Percentiles rank a stretch among this genome's conserved stretches.
phyloP scores from a whole-genome alignment of 1,284 basidiomycete species.

The Ceratobasidium sp. region DNA sequence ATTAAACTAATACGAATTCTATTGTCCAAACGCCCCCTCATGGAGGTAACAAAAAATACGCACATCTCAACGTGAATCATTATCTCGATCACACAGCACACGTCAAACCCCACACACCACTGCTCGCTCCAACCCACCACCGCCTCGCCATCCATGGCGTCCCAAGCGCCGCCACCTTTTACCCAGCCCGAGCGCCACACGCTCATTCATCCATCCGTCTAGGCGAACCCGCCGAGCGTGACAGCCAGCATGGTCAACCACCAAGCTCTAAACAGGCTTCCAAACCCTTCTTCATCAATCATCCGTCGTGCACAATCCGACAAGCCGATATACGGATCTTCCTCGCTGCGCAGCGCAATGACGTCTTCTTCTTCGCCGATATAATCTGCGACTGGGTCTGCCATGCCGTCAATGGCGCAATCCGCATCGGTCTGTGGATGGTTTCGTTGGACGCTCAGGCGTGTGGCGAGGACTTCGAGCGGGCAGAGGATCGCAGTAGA shows the following conservation, averaged over 20 bases:
- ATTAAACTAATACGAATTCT: neutral
- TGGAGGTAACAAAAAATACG: neutral
- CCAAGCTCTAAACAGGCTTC: conserved; percentile 83
- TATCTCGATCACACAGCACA: no score
- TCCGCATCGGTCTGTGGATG: conserved; percentile 65
- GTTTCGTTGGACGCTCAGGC: conserved; percentile 85
- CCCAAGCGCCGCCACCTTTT: no score
- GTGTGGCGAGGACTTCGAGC: conserved; percentile 81
- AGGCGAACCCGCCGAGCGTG: conserved; percentile 63
- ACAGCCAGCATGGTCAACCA: conserved; percentile 81
- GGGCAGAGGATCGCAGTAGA: conserved; percentile 75
- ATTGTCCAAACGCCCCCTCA: neutral
- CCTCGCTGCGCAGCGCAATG: conserved; percentile 79
- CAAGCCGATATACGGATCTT: conserved; percentile 84
- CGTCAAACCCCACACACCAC: no score
- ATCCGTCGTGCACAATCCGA: conserved; percentile 81
- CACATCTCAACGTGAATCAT: neutral
- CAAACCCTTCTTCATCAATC: conserved; percentile 80
- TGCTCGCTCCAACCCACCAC: neutral
- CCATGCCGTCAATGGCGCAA: conserved; percentile 26
- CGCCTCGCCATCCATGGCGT: neutral
- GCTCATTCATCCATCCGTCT: neutral
- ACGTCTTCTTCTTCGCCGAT: conserved; percentile 85
- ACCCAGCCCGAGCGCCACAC: neutral
- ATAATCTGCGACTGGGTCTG: conserved; percentile 63